These are phyloP conservation scores for Aaosphaeria arxii DNA, from an alignment of 2,329 filamentous ascomycete genomes.

Conservation along the genomic window DNA sequence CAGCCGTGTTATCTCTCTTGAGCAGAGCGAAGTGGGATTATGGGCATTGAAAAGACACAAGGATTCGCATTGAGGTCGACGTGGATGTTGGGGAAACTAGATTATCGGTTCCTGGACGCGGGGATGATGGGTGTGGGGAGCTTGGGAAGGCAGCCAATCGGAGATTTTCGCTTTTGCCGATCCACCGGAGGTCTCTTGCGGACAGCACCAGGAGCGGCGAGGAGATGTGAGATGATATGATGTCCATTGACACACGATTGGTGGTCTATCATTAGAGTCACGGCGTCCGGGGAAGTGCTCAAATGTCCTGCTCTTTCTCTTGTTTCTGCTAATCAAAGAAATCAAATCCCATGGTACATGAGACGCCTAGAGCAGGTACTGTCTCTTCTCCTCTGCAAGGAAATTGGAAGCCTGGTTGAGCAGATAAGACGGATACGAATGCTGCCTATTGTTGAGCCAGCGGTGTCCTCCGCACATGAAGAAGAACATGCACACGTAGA, in stretches of 20 bases:
- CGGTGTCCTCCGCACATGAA: not conserved
- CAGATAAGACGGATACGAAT: not conserved
- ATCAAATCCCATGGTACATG: not conserved
- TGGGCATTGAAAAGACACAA: constrained; percentile 1
- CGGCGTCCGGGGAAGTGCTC: too few species aligned
- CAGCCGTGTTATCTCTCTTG: constrained; percentile 5
- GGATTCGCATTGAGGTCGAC: constrained; percentile 1
- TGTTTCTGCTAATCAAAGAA: too few species aligned
- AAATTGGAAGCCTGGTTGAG: not conserved
- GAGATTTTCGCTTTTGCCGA: constrained; percentile 8
- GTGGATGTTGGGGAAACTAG: too few species aligned
- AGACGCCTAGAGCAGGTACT: not conserved
- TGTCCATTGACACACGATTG: too few species aligned
- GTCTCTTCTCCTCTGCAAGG: not conserved
- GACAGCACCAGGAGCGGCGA: too few species aligned
- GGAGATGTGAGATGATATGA: too few species aligned
- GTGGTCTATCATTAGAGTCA: too few species aligned
- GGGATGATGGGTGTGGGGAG: constrained; percentile 13
- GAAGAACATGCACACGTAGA: not conserved
- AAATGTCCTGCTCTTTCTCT: too few species aligned
- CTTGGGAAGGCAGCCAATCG: constrained; percentile 22
- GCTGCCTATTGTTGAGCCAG: not conserved
- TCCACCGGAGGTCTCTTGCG: not conserved
- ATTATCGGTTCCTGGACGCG: constrained; percentile 13
- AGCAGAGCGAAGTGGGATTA: constrained; percentile 1